Percentiles rank a stretch among this genome's conserved stretches.
Evolutionary conservation across 2,329 filamentous ascomycete genomes (phyloP).

Genomic region (Zymoseptoria ardabiliae): DNA sequence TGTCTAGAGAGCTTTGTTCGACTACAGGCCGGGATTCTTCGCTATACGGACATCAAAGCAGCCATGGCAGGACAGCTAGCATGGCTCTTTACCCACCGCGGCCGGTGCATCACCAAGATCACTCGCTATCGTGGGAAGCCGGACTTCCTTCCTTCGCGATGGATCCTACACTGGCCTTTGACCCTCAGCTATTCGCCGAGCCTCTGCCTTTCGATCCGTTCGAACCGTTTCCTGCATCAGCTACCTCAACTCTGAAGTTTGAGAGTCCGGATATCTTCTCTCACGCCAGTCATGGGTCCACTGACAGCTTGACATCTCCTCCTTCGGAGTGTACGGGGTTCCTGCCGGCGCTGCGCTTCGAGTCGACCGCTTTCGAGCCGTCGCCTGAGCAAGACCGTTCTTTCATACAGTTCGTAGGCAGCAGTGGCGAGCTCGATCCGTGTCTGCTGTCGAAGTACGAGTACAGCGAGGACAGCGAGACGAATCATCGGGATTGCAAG

Average conservation of each 20-base stretch:
- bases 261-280: background rate
- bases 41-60: background rate
- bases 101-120: background rate
- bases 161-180: constrained; percentile 11
- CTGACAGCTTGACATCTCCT: constrained; percentile 15
- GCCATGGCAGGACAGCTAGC: background rate
- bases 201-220: constrained; percentile 22
- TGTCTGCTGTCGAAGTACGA: constrained; percentile 28
- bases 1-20: background rate
- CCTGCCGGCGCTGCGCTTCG: constrained; percentile 18
- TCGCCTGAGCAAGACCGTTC: constrained; percentile 27
- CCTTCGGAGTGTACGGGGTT: constrained; percentile 13
- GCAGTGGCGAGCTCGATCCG: constrained; percentile 29
- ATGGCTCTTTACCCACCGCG: background rate
- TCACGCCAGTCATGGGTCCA: background rate
- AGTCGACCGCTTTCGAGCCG: constrained; percentile 24
- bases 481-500: constrained; percentile 25
- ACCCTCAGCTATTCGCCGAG: constrained; percentile 25
- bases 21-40: background rate
- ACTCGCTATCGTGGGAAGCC: background rate
- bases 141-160: background rate
- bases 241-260: constrained; percentile 1
- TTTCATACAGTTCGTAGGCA: constrained; percentile 28
- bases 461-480: constrained; percentile 30
- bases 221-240: constrained; percentile 23